phyloP scores from a whole-genome alignment of 768 basidiomycete genomes.

The Gautieria morchelliformis region DNA sequence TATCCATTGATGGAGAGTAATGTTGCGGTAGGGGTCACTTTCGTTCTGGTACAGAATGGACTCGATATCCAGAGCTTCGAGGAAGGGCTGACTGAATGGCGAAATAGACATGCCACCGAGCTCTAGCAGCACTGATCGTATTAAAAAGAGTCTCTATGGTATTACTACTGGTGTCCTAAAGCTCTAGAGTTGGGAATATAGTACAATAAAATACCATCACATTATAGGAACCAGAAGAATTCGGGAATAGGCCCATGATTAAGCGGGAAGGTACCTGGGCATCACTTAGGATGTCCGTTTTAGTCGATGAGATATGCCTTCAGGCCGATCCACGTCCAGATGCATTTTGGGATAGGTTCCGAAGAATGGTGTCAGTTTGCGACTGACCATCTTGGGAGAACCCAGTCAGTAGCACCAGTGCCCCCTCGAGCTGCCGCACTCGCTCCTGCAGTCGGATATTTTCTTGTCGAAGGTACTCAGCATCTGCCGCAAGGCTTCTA shows the following conservation, averaged over 20 bases:
- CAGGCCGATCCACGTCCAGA: background rate
- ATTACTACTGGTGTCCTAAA: background rate
- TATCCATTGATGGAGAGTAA: background rate
- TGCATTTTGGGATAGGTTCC: background rate
- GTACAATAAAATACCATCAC: background rate
- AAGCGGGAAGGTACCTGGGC: background rate
- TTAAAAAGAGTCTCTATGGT: background rate
- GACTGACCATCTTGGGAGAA: slow-evolving; percentile 2
- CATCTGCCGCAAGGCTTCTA: slow-evolving; percentile 6
- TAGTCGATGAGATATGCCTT: background rate
- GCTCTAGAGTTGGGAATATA: background rate
- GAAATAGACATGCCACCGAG: slow-evolving; percentile 21
- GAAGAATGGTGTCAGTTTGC: background rate
- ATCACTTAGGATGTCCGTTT: background rate
- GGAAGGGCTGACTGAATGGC: slow-evolving; percentile 65
- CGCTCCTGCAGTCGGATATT: slow-evolving; percentile 1
- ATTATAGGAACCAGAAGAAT: background rate
- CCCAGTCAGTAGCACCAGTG: background rate
- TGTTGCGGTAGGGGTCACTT: slow-evolving; percentile 59
- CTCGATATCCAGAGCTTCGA: slow-evolving; percentile 54
- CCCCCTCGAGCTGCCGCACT: slow-evolving; percentile 1
- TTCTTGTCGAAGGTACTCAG: slow-evolving; percentile 3
- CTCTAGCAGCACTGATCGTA: background rate
- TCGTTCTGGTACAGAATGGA: slow-evolving; percentile 60
- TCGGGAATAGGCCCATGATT: background rate